phyloP scores from a whole-genome alignment of 1,284 basidiomycete species.

The Rhodotorula sp. region DNA sequence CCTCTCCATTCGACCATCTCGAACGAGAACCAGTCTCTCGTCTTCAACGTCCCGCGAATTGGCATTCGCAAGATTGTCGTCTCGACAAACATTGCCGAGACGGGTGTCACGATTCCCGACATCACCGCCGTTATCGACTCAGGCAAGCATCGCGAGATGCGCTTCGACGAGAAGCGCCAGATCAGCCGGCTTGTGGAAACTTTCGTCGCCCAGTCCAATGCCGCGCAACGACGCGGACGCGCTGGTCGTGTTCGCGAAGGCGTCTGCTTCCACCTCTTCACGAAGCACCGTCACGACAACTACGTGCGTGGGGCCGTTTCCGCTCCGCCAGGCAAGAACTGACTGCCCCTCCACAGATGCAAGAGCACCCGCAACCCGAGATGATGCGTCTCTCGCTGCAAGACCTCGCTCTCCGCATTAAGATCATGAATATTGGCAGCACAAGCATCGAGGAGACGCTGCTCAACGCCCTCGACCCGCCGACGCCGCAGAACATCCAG shows the following conservation, averaged over 20 bases:
- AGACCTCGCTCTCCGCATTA: slow-evolving; percentile 91
- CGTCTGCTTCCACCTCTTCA: slow-evolving; percentile 94
- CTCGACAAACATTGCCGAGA: slow-evolving; percentile 71
- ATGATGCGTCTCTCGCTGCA: slow-evolving; percentile 93
- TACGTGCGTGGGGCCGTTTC: slow-evolving; percentile 47
- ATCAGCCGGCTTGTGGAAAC: slow-evolving; percentile 90
- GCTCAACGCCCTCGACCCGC: slow-evolving; percentile 84
- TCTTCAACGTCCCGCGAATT: slow-evolving; percentile 73
- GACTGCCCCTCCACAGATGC: slow-evolving; percentile 59
- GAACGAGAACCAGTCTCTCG: slow-evolving; percentile 82
- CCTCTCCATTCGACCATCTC: slow-evolving; percentile 89
- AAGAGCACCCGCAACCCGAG: slow-evolving; percentile 89
- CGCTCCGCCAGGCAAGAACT: slow-evolving; percentile 15
- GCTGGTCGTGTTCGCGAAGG: slow-evolving; percentile 89
- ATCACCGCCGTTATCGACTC: slow-evolving; percentile 96
- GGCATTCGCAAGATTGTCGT: slow-evolving; percentile 53
- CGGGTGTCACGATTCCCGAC: slow-evolving; percentile 96
- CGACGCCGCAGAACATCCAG: slow-evolving; percentile 81
- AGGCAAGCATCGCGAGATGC: slow-evolving; percentile 86
- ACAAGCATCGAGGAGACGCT: slow-evolving; percentile 84
- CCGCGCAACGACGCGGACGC: slow-evolving; percentile 83
- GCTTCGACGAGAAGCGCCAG: slow-evolving; percentile 98
- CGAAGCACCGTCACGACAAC: slow-evolving; percentile 77
- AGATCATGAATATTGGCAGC: slow-evolving; percentile 88
- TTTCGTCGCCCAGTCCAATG: slow-evolving; percentile 90